Evolutionary conservation across 164 flowering plant genomes (phyloP), one percentile per base, ranked within the genome.

Genomic region (Nelumbo lutea): DNA sequence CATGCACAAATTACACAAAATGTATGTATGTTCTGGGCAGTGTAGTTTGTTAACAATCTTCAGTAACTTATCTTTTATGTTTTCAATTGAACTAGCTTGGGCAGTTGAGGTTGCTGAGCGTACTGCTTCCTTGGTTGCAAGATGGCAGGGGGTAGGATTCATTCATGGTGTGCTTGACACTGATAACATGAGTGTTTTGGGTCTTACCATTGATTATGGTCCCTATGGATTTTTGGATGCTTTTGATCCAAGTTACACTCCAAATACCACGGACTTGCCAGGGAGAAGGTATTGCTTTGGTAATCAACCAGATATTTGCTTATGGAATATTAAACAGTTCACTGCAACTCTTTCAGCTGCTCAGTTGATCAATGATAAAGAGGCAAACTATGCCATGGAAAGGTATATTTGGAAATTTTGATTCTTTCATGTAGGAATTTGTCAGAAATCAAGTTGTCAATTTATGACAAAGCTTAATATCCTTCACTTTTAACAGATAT

Each of bases 121-220:
- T 14, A 93, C 99, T 57, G 99, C 99, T 70, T 84, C 95, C 67
- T 78, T 91, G 84, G 62, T 93, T 82, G 97, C 99, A 64, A 76
- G 84, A 1, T 96, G 99, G 99, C 99, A 96, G 78, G 99, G 99
- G 57, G 97, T 96, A 79, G 98, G 98, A 51, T 93, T 96, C 82
- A 96, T 96, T 61, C 98, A 96, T 78, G 98, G 99, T 61, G 98
- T 96, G 65, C 78, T 96, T 74, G 91, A 96, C 78, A 96, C 98
- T 4, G 99, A 96, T 71, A 96, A 96, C 76, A 93, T 91, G 98
- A 96, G 99, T 73, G 83, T 91, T 48, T 76, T 96, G 69, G 99
- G 99, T 57, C 91, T 91, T 70, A 93, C 98, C 59, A 93, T 96
- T 76, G 99, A 96, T 79, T 96, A 96, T 83, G 99, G 99, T 63